These are phyloP conservation scores for Aspergillus udagawae DNA, from an alignment of 2,329 filamentous ascomycete genomes.

Conservation along the genomic window DNA sequence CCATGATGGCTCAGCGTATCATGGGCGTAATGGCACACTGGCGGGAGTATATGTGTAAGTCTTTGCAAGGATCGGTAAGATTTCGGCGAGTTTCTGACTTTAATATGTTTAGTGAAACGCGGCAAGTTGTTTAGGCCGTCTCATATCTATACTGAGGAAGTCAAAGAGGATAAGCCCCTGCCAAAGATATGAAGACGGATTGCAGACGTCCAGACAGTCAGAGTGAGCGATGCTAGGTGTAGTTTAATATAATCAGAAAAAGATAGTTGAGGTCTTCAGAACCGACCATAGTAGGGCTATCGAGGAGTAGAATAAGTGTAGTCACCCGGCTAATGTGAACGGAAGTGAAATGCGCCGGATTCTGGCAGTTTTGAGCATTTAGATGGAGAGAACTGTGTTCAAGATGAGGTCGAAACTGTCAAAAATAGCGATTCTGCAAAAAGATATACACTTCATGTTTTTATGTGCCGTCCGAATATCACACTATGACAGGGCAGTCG, in stretches of 20 bases:
- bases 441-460: neutral
- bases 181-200: slow-evolving; percentile 12
- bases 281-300: neutral
- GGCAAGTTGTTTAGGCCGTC: slow-evolving; percentile 28
- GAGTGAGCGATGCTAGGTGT: neutral
- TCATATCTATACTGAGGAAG: slow-evolving; percentile 24
- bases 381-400: neutral
- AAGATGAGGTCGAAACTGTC: neutral
- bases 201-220: neutral
- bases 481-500: neutral
- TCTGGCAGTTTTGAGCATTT: neutral
- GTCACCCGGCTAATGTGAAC: neutral
- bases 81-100: slow-evolving; percentile 11
- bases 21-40: slow-evolving; percentile 33
- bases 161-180: neutral
- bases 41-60: slow-evolving; percentile 31
- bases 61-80: neutral
- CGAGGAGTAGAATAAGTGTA: neutral
- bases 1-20: slow-evolving; percentile 28
- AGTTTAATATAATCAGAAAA: neutral
- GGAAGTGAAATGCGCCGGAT: neutral
- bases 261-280: neutral
- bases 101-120: slow-evolving; percentile 18
- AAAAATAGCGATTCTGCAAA: neutral
- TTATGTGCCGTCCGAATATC: neutral